Percentiles rank a stretch among this genome's conserved stretches.
phyloP scores from a whole-genome alignment of 108 stramenopile species.

The Conticribra guillardii region DNA sequence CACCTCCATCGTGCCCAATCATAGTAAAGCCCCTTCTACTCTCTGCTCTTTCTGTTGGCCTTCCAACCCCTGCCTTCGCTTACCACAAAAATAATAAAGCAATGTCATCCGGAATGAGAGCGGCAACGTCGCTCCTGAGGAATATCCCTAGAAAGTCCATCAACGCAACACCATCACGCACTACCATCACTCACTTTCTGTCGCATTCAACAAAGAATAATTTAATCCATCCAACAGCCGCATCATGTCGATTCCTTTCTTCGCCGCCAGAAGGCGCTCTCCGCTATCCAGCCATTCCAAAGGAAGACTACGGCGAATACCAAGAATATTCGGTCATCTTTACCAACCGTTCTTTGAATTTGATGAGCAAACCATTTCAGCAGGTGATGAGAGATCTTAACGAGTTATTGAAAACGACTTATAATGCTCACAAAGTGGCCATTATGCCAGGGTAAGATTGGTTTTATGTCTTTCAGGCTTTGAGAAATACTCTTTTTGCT shows the following conservation, averaged over 20 bases:
- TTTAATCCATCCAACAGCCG: no score
- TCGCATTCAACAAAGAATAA: no score
- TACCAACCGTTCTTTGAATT: slow-evolving; percentile 91
- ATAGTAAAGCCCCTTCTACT: no score
- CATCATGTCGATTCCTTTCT: slow-evolving; percentile 14
- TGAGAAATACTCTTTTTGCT: neutral
- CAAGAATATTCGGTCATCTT: slow-evolving; percentile 91
- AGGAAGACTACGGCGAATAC: slow-evolving; percentile 75
- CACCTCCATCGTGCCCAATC: no score
- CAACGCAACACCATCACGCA: no score
- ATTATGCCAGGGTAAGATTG: slow-evolving; percentile 88
- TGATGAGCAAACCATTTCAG: slow-evolving; percentile 93
- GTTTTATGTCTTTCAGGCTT: neutral
- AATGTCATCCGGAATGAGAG: no score
- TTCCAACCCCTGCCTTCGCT: no score
- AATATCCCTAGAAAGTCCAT: no score
- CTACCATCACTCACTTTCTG: no score
- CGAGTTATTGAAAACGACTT: slow-evolving; percentile 75
- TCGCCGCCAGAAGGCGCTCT: slow-evolving; percentile 10
- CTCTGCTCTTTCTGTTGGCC: no score
- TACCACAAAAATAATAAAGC: no score
- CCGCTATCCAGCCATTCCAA: slow-evolving; percentile 60
- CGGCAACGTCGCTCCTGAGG: no score
- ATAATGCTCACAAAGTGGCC: slow-evolving; percentile 90
- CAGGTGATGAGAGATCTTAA: slow-evolving; percentile 90